Base-by-base conservation (phyloP, 768 basidiomycete species). In the Russula vinacea region DNA sequence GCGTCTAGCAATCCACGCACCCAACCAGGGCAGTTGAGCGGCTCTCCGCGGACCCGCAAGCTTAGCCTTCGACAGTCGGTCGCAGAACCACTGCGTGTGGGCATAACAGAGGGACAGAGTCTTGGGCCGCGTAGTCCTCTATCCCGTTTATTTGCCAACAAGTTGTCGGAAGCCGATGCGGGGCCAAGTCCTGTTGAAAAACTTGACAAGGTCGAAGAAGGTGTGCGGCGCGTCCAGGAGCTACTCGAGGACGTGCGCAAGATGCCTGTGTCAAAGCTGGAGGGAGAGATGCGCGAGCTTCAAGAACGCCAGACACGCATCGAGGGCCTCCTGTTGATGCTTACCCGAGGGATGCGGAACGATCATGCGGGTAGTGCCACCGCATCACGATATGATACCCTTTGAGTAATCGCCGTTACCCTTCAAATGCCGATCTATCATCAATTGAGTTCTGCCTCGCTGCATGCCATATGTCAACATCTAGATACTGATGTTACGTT, bases 251-350 rank as follows among this genome's bases (percentile, higher is more conserved):
- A 85, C 56, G 80, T 88, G 51, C 79, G 80, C 35, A 79, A 82
- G 49, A 67, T 90, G 66, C 89, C 90, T 8, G 82, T 90, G 22
- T 79, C 82, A 40, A 80, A 75, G 66, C 75, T 94, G 42, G 87
- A 83, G 73, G 87, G 88, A 2, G 90, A 93, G 73, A 88, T 94
- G 83, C 90, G 85, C 72, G 91, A 92, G 71, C 74, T 92, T 33
- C 88, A 89, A 73, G 74, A 89, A 62, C 86, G 88, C 52, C 90
- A 92, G 76, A 84, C 85, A 19, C 82, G 90, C 42, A 92, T 92
- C 66, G 90, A 92, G 73, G 82, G 81, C 56, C 75, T 92, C 49
- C 68, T 92, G 47, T 71, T 90, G 57, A 82, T 82, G 74, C 78
- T 92, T 65, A 89, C 89, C 8, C 78, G 86, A 50, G 83, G 83